phyloP scores from a whole-genome alignment of 345 rosid species.

The Gossypium ekmanianum region DNA sequence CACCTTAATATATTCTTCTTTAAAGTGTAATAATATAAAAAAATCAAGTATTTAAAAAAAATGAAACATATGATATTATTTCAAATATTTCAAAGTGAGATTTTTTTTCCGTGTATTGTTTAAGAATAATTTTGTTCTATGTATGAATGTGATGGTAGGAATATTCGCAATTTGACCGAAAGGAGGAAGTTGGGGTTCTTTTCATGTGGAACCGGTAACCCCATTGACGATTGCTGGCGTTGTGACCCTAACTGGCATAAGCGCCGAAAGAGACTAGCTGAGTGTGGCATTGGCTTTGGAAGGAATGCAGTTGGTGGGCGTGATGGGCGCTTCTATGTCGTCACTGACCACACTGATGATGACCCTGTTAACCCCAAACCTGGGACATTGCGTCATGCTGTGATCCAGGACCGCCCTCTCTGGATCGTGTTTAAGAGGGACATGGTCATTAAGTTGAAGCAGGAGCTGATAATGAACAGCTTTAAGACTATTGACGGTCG shows the following conservation, averaged over 20 bases:
- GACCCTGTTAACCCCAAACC: slow-evolving; percentile 88
- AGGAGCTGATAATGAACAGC: slow-evolving; percentile 87
- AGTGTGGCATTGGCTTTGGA: slow-evolving; percentile 92
- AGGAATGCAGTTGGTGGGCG: slow-evolving; percentile 90
- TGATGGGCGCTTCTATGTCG: slow-evolving; percentile 78
- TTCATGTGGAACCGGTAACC: slow-evolving; percentile 88
- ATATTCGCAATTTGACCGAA: slow-evolving; percentile 59
- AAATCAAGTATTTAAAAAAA: no score
- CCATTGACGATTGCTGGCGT: slow-evolving; percentile 91
- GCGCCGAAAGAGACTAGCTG: slow-evolving; percentile 82
- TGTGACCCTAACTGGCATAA: slow-evolving; percentile 80
- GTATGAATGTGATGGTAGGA: slow-evolving; percentile 40
- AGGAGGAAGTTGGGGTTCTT: slow-evolving; percentile 74
- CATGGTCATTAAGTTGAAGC: slow-evolving; percentile 81
- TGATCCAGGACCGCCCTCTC: slow-evolving; percentile 74
- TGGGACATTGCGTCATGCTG: slow-evolving; percentile 91
- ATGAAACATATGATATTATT: no score
- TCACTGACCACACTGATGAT: slow-evolving; percentile 66
- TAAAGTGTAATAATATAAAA: no score
- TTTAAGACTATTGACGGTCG: slow-evolving; percentile 96
- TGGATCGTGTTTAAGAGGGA: slow-evolving; percentile 91
- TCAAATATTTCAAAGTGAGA: background rate
- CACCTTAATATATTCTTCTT: no score
- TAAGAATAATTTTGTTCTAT: no score
- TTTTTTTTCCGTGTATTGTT: no score